A percentile compares a stretch with the other conserved stretches of the same genome.
These are phyloP conservation scores for Croton setiger DNA, from an alignment of 441 rosid species.

Conservation along the genomic window DNA sequence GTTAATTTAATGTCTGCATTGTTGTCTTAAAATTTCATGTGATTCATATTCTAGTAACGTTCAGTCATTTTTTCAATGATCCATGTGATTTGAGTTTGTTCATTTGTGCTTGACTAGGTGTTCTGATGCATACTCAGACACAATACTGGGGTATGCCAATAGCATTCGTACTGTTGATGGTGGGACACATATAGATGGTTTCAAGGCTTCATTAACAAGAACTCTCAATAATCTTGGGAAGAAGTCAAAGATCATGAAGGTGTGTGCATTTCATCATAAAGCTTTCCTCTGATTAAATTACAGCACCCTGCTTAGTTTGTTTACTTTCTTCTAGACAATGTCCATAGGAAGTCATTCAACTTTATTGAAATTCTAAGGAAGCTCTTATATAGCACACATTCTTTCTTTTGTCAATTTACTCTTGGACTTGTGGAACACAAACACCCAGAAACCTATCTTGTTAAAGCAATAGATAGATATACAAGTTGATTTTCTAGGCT, in stretches of 20 bases:
- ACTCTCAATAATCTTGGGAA: constrained; percentile 80
- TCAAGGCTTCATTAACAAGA: constrained; percentile 87
- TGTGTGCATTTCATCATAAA: constrained; percentile 26
- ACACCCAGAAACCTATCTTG: neutral
- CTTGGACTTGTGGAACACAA: neutral
- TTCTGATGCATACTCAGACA: constrained; percentile 94
- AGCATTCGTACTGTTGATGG: constrained; percentile 94
- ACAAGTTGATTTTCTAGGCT: neutral
- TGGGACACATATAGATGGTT: constrained; percentile 93
- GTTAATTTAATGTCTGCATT: neutral
- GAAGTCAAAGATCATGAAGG: constrained; percentile 86
- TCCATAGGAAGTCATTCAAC: neutral
- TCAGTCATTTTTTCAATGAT: constrained; percentile 3
- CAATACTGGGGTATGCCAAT: constrained; percentile 87
- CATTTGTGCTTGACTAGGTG: constrained; percentile 56
- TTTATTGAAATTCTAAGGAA: neutral
- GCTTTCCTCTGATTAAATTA: neutral
- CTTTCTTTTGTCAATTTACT: neutral
- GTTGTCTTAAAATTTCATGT: neutral
- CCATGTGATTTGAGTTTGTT: constrained; percentile 18
- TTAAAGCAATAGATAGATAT: neutral
- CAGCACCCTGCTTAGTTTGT: neutral
- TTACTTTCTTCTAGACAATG: neutral
- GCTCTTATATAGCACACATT: neutral
- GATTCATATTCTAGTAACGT: constrained; percentile 1